These are phyloP conservation scores for Ogataea wickerhamii DNA, from an alignment of 805 yeast species.

Conservation along the genomic window DNA sequence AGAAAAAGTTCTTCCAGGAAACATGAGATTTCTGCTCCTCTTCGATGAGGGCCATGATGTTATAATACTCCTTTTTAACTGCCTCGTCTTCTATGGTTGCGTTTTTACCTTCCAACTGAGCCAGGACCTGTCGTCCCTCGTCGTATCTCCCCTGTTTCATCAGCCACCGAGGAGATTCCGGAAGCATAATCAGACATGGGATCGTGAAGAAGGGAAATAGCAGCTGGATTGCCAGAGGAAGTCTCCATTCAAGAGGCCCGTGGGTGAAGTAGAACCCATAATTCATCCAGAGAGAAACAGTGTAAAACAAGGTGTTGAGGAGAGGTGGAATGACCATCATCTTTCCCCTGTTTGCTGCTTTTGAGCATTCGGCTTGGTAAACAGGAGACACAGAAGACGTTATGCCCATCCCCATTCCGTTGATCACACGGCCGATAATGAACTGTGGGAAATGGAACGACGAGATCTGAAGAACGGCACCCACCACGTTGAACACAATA, in stretches of 20 bases:
- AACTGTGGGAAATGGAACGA: slow-evolving; percentile 41
- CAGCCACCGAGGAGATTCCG: slow-evolving; percentile 59
- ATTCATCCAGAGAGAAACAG: slow-evolving; percentile 43
- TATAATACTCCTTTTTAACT: slow-evolving; percentile 18
- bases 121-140: slow-evolving; percentile 37
- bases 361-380: slow-evolving; percentile 44
- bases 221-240: slow-evolving; percentile 44
- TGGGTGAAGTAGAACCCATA: slow-evolving; percentile 39
- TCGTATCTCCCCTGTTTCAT: slow-evolving; percentile 39
- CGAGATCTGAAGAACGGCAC: slow-evolving; percentile 30
- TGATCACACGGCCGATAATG: slow-evolving; percentile 40
- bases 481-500: slow-evolving; percentile 31
- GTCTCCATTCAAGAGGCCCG: slow-evolving; percentile 40
- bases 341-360: slow-evolving; percentile 36
- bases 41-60: slow-evolving; percentile 22
- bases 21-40: slow-evolving; percentile 34
- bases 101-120: slow-evolving; percentile 7
- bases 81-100: slow-evolving; percentile 16
- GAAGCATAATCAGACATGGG: slow-evolving; percentile 21
- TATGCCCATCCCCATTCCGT: slow-evolving; percentile 45
- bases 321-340: slow-evolving; percentile 38
- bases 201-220: slow-evolving; percentile 34
- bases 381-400: slow-evolving; percentile 45
- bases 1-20: slow-evolving; percentile 40
- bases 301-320: slow-evolving; percentile 38